A percentile compares a stretch with the other conserved stretches of the same genome.
These are phyloP conservation scores for Conticribra weissflogii DNA, from an alignment of 108 stramenopile genomes.

Conservation along the genomic window DNA sequence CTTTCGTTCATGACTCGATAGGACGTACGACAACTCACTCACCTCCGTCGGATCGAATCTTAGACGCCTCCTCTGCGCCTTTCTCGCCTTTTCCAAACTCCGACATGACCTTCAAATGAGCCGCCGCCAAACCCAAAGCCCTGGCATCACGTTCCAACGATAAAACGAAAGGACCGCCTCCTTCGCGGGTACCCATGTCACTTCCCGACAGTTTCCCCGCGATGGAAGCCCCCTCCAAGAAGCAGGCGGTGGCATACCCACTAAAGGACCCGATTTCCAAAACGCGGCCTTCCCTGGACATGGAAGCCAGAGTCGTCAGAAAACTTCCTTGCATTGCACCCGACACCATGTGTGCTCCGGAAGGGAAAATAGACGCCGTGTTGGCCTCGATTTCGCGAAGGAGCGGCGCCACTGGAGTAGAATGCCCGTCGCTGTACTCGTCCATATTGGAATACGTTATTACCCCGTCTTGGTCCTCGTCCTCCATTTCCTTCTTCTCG, in stretches of 20 bases:
- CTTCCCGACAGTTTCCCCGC: slow-evolving; percentile 49
- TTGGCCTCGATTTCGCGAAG: slow-evolving; percentile 78
- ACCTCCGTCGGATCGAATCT: slow-evolving; percentile 35
- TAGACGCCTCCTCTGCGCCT: slow-evolving; percentile 55
- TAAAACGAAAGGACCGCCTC: slow-evolving; percentile 73
- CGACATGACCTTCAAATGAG: slow-evolving; percentile 67
- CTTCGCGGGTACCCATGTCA: slow-evolving; percentile 36
- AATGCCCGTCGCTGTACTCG: slow-evolving; percentile 76
- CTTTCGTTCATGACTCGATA: too few relatives aligned
- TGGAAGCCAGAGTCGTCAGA: slow-evolving; percentile 73
- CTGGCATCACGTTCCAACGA: slow-evolving; percentile 79
- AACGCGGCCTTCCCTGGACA: slow-evolving; percentile 76
- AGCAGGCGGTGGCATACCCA: slow-evolving; percentile 91
- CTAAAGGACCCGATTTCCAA: slow-evolving; percentile 94
- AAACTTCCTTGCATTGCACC: slow-evolving; percentile 82
- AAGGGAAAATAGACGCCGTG: slow-evolving; percentile 64
- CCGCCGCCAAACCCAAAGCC: slow-evolving; percentile 75
- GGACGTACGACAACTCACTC: too few relatives aligned
- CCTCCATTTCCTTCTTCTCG: slow-evolving; percentile 3
- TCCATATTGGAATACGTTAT: slow-evolving; percentile 60
- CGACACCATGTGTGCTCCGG: slow-evolving; percentile 89
- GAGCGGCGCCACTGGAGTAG: slow-evolving; percentile 57
- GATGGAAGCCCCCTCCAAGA: slow-evolving; percentile 74
- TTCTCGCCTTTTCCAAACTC: slow-evolving; percentile 62
- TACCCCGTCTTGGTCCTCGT: slow-evolving; percentile 5